Base-by-base conservation (phyloP, 2,329 filamentous ascomycete species). In the Fusarium algeriense region DNA sequence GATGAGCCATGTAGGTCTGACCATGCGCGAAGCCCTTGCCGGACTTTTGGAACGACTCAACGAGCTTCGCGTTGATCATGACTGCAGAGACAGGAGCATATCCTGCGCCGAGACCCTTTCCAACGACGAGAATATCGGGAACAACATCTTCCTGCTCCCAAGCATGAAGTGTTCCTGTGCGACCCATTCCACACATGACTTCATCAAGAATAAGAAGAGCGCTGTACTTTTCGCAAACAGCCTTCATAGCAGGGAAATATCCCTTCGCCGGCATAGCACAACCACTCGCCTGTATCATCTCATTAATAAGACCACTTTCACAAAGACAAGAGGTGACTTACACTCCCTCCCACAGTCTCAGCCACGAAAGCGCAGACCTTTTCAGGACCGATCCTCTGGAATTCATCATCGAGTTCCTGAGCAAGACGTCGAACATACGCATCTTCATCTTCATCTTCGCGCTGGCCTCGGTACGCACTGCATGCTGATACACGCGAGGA, bases 181-280 rank as follows among this genome's bases (percentile, higher is more conserved):
- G 85, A 6, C 90, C 90, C 79, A 88, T 88, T 13, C 90, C 90
- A 53, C 87, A 91, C 91, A 94, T 93, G 64, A 94, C 86, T 77
- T 89, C 86, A 60, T 89, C 87, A 0, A 88, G 68, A n/a, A 88
- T 83, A 8, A 90, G 80, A 4, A 91, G 81, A 0, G 86, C 85
- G 4, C 85, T 86, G 61, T 90, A 80, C 59, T 84, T 84, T 26
- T 86, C 81, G 75, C 89, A 91, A 0, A 91, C 81, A 0, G 78
- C 75, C 55, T 85, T 82, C 64, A 89, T 81, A 12, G 84, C 86
- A n/a, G 81, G 75, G 60, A 89, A 84, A 58, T 91, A 91, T 0
- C 87, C 88, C 26, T 65, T 64, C 4, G 73, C 12, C 0, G 73
- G 69, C 34, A 69, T 64, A 6, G 67, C 73, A 26, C 73, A 76